Conservation (phyloP, 2,329 filamentous ascomycete species). For the Paraphaeosphaeria sporulosa region DNA sequence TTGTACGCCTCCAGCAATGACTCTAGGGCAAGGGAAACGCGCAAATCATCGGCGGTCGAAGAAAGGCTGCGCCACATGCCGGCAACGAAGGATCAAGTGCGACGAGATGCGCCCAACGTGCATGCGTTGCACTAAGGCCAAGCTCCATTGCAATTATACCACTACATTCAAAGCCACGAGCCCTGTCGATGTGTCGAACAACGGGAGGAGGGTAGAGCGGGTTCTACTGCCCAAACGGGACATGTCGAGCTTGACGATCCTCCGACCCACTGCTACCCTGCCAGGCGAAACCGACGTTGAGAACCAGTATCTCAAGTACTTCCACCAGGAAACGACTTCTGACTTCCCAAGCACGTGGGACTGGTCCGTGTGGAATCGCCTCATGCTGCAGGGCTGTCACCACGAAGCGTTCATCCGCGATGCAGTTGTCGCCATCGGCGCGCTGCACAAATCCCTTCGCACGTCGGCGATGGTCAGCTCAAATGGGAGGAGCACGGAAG, state of each 20-base stretch:
- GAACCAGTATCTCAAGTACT: slow-evolving; percentile 21
- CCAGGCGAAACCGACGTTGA: slow-evolving; percentile 22
- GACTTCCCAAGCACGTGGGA: slow-evolving; percentile 22
- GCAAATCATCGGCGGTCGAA: slow-evolving; percentile 14
- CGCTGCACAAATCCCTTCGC: slow-evolving; percentile 21
- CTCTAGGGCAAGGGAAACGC: slow-evolving; percentile 3
- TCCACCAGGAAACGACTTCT: slow-evolving; percentile 22
- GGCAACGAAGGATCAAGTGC: slow-evolving; percentile 20
- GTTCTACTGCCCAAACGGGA: slow-evolving; percentile 14
- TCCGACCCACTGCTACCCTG: slow-evolving; percentile 12
- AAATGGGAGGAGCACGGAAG: background rate
- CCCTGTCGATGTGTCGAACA: background rate
- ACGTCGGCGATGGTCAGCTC: background rate
- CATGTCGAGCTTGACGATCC: slow-evolving; percentile 6
- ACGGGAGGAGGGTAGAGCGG: background rate
- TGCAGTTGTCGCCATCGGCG: slow-evolving; percentile 23
- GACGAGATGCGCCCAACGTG: slow-evolving; percentile 18
- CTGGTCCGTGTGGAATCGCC: slow-evolving; percentile 23
- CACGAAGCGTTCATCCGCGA: slow-evolving; percentile 22
- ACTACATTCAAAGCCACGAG: background rate
- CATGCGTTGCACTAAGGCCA: slow-evolving; percentile 15
- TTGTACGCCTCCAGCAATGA: background rate
- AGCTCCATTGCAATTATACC: slow-evolving; percentile 15
- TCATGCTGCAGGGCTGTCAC: slow-evolving; percentile 22
- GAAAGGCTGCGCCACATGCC: slow-evolving; percentile 19